These are phyloP conservation scores for Ruellia speciosa DNA, from an alignment of 305 asterid species.

Conservation along the genomic window DNA sequence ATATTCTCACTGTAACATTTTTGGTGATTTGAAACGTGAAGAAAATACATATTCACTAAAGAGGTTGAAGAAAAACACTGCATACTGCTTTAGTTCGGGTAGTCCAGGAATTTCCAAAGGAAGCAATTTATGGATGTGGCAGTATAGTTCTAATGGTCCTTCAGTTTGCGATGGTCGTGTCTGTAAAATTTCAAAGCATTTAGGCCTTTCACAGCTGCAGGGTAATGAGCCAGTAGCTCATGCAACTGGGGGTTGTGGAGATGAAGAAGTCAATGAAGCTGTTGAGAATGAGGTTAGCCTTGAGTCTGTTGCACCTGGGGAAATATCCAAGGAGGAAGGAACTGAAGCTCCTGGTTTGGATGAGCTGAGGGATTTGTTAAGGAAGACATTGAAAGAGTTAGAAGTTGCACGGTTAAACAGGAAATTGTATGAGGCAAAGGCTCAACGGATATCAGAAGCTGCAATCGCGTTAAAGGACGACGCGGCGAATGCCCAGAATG, in stretches of 20 bases:
- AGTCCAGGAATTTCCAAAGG: slow-evolving; percentile 21
- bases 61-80: slow-evolving; percentile 32
- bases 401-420: slow-evolving; percentile 71
- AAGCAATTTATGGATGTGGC: slow-evolving; percentile 26
- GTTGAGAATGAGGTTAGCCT: slow-evolving; percentile 28
- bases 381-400: slow-evolving; percentile 66
- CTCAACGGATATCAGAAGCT: slow-evolving; percentile 82
- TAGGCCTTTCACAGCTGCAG: slow-evolving; percentile 45
- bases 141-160: slow-evolving; percentile 24
- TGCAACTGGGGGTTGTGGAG: slow-evolving; percentile 51
- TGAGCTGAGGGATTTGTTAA: slow-evolving; percentile 66
- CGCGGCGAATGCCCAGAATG: slow-evolving; percentile 59
- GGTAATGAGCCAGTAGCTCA: slow-evolving; percentile 78
- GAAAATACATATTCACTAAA: slow-evolving; percentile 21
- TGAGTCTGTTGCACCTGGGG: slow-evolving; percentile 36
- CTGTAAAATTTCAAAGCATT: slow-evolving; percentile 30
- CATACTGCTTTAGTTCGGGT: slow-evolving; percentile 22
- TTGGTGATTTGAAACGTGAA: slow-evolving; percentile 27
- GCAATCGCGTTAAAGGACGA: slow-evolving; percentile 89
- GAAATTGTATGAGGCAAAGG: slow-evolving; percentile 77
- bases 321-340: slow-evolving; percentile 34
- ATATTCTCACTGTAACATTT: slow-evolving; percentile 20
- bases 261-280: slow-evolving; percentile 40
- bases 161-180: slow-evolving; percentile 23
- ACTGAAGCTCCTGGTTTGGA: slow-evolving; percentile 50